These are phyloP conservation scores for Stagonosporopsis chrysanthemi DNA, from an alignment of 2,329 filamentous ascomycete species.

Conservation along the genomic window DNA sequence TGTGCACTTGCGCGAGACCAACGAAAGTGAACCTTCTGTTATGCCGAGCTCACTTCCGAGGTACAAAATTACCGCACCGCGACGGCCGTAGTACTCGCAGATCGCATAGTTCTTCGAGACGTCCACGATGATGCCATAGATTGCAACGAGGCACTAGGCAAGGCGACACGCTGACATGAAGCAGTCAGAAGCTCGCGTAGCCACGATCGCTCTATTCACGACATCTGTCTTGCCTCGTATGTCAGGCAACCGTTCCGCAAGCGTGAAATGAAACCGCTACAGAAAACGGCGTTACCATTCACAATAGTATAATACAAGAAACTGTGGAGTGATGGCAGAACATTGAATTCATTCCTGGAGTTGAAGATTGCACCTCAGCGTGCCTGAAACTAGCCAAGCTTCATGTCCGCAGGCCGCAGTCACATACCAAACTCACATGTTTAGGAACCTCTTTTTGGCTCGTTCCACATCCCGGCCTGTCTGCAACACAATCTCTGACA, in stretches of 20 bases:
- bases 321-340: constrained; percentile 1
- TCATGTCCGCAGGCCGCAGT: constrained; percentile 41
- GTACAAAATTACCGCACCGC: constrained; percentile 9
- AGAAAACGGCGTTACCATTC: constrained; percentile 12
- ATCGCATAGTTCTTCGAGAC: background rate
- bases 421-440: constrained; percentile 49
- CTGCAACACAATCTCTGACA: constrained; percentile 49
- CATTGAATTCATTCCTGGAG: background rate
- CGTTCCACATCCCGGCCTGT: constrained; percentile 27
- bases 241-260: constrained; percentile 3
- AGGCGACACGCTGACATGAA: background rate
- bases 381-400: constrained; percentile 45
- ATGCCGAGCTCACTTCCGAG: constrained; percentile 11
- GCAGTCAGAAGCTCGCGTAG: background rate
- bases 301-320: background rate
- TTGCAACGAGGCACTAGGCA: background rate
- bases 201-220: constrained; percentile 1
- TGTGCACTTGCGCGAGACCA: background rate
- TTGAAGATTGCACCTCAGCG: constrained; percentile 10
- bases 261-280: constrained; percentile 15
- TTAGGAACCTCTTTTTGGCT: constrained; percentile 37
- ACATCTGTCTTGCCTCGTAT: constrained; percentile 4
- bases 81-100: background rate
- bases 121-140: background rate
- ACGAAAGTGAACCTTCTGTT: background rate